Evolutionary conservation across 2,329 filamentous ascomycete genomes (phyloP).

Genomic region (Penicillium rolfsii): DNA sequence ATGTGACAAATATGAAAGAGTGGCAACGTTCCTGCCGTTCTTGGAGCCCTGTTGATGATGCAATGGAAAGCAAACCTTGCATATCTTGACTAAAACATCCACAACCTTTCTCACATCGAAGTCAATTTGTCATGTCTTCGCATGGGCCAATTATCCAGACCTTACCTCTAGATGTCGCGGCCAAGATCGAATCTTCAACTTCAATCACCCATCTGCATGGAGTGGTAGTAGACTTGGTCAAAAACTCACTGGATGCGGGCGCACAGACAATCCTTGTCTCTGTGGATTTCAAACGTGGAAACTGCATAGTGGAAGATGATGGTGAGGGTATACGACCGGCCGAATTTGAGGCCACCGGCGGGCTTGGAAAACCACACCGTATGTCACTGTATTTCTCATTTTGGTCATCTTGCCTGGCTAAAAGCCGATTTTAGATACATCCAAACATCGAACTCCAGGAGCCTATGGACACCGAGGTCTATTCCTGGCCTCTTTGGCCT

Average conservation of each 20-base stretch:
- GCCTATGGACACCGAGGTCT: constrained; percentile 70
- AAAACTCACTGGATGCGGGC: constrained; percentile 82
- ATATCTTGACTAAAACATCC: constrained; percentile 13
- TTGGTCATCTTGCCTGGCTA: constrained; percentile 7
- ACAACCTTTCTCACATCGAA: background rate
- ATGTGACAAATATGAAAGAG: constrained; percentile 13
- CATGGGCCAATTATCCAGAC: constrained; percentile 58
- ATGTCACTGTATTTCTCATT: constrained; percentile 20
- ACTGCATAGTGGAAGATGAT: constrained; percentile 81
- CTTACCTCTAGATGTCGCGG: constrained; percentile 70
- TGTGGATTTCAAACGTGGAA: constrained; percentile 74
- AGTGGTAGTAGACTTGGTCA: constrained; percentile 71
- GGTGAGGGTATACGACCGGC: constrained; percentile 72
- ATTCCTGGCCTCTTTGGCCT: constrained; percentile 76
- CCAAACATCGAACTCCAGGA: constrained; percentile 61
- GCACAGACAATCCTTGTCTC: constrained; percentile 70
- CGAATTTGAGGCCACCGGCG: constrained; percentile 73
- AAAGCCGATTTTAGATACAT: constrained; percentile 66
- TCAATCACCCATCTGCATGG: constrained; percentile 73
- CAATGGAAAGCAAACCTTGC: constrained; percentile 16
- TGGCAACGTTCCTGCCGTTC: constrained; percentile 11
- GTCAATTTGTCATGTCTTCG: constrained; percentile 29
- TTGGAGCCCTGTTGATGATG: constrained; percentile 1
- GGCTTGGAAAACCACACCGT: constrained; percentile 75
- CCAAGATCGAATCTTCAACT: constrained; percentile 84